Base-by-base conservation (phyloP, 768 basidiomycete genomes). In the Serendipita sp. region DNA sequence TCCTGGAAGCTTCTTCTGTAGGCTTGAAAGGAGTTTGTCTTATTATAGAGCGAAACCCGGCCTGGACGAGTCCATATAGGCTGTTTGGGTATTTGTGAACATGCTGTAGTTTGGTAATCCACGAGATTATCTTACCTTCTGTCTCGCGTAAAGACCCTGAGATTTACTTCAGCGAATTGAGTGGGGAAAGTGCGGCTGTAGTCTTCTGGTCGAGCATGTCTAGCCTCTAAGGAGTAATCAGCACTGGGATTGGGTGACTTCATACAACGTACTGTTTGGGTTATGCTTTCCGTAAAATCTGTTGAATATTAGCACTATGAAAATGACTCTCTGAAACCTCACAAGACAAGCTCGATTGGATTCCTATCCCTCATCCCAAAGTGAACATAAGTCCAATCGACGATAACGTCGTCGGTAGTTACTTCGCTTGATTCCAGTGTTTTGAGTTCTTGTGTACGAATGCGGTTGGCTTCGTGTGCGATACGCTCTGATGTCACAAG, bases 101-200 rank as follows among this genome's bases (percentile, higher is more conserved):
- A 23, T 23, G n/a, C 48, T 7, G n/a, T 5, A 51, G 48, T 5
- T 5, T 51, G 30, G 30, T n/a, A 51, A 51, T 5, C 18, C n/a
- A 51, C n/a, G 30, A 13, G 1, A 13, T 13, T 41, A 32, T 71
- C 77, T 45, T 68, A 78, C 78, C 68, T 68, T 1, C 66, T 70
- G n/a, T 86, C 81, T 71, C 85, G 83, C 51, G 88, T 85, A 70
- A 83, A 91, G 3, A 90, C 74, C 13, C 86, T 78, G 44, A 90
- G 72, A 45, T 82, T 77, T n/a, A 84, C 76, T 72, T 91, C 90
- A 0, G 80, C 85, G 67, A 88, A 89, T n/a, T 70, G 72, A 0
- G 71, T 67, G 0, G 90, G 90, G 75, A 83, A 82, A 23, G 88
- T 71, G 30, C 78, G 78, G 2, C 86, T 88, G 63, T 86, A 81